Evolutionary conservation across 1,284 basidiomycete genomes (phyloP).

Genomic region (Ceratorhiza oryzae-sativae): DNA sequence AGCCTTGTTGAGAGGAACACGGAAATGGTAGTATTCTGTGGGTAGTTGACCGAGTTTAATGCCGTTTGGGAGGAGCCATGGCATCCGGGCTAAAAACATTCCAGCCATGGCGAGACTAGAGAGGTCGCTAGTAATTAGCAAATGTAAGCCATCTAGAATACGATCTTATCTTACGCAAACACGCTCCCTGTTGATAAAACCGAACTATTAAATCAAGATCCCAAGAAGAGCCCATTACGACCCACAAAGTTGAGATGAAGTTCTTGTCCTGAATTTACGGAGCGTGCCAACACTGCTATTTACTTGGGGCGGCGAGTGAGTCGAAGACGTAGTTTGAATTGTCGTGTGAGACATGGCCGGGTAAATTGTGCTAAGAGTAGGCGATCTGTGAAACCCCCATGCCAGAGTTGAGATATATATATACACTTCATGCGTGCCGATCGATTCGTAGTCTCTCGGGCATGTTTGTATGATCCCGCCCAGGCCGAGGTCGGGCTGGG

Average conservation of each 20-base stretch:
- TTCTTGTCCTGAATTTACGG: background rate
- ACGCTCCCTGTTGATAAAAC: background rate
- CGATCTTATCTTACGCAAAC: background rate
- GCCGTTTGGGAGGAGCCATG: constrained; percentile 5
- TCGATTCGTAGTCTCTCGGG: background rate
- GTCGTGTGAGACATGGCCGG: background rate
- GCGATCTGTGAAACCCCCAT: too few species aligned
- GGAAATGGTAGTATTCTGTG: constrained; percentile 18
- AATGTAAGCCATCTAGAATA: background rate
- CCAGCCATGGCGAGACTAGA: background rate
- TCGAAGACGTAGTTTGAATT: background rate
- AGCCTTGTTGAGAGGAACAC: background rate
- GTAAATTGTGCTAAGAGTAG: background rate
- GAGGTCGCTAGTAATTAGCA: background rate
- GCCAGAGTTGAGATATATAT: too few species aligned
- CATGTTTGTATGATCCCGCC: background rate
- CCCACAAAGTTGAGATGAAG: background rate
- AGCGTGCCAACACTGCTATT: background rate
- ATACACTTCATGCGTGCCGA: background rate
- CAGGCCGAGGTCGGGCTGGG: background rate
- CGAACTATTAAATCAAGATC: background rate
- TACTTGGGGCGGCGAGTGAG: background rate
- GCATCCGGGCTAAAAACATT: background rate
- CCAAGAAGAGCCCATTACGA: background rate
- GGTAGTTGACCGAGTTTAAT: background rate